Conservation (phyloP, 1,284 basidiomycete species). For the Moesziomyces globuligerus region DNA sequence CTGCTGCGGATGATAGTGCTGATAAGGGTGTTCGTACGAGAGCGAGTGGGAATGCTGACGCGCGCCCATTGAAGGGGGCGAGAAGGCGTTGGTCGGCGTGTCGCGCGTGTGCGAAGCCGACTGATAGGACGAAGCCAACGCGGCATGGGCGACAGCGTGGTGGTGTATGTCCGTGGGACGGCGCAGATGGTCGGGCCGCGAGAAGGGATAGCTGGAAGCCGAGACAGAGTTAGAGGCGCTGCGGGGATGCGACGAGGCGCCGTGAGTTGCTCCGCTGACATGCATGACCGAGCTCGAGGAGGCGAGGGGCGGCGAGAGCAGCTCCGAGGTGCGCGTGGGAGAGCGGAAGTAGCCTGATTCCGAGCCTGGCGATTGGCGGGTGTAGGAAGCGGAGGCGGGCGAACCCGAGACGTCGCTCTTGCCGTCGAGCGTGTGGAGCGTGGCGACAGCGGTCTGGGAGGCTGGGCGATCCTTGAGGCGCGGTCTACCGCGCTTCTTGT, state of each 20-base stretch:
- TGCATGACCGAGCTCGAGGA: conserved; percentile 30
- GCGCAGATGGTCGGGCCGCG: conserved; percentile 40
- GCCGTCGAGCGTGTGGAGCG: conserved; percentile 25
- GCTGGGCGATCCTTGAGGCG: conserved; percentile 50
- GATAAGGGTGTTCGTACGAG: conserved; percentile 26
- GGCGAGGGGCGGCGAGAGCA: conserved; percentile 30
- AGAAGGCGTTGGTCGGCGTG: conserved; percentile 2
- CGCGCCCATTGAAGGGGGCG: conserved; percentile 7
- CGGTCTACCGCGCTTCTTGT: conserved; percentile 59
- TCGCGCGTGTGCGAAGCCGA: conserved; percentile 11
- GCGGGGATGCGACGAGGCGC: conserved; percentile 21
- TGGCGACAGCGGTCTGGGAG: conserved; percentile 26
- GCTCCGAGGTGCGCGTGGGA: conserved; percentile 18
- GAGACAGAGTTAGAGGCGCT: conserved; percentile 47
- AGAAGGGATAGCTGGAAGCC: conserved; percentile 47
- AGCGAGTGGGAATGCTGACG: conserved; percentile 28
- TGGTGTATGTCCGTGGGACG: conserved; percentile 13
- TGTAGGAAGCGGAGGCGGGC: conserved; percentile 32
- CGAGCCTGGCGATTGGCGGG: conserved; percentile 35
- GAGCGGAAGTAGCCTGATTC: conserved; percentile 41
- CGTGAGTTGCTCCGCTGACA: conserved; percentile 31
- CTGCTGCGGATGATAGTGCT: conserved; percentile 11
- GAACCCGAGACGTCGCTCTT: conserved; percentile 32
- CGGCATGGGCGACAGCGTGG: conserved; percentile 8
- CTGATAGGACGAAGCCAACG: conserved; percentile 17